Conservation (phyloP, 345 rosid genomes). For the Crucihimalaya himalaica region DNA sequence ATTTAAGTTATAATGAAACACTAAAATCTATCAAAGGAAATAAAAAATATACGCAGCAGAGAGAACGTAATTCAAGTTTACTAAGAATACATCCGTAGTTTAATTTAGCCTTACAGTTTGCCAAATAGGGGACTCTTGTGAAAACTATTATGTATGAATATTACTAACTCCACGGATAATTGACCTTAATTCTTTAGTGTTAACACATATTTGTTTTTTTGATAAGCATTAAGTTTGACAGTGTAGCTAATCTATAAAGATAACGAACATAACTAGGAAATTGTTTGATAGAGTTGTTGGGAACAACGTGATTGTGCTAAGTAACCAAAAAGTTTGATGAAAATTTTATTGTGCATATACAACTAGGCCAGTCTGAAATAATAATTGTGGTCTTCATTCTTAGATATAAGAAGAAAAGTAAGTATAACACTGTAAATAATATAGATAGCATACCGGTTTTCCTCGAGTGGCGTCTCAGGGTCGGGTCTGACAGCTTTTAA, state of each 20-base stretch:
- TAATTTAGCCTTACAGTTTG: background rate
- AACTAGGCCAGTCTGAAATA: background rate
- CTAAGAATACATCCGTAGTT: background rate
- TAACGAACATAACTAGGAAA: background rate
- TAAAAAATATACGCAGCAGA: background rate
- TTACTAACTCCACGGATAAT: background rate
- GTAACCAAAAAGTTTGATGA: background rate
- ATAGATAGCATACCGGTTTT: conserved; percentile 66
- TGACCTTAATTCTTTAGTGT: background rate
- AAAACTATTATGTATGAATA: background rate
- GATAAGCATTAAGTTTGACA: background rate
- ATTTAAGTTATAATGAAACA: conserved; percentile 10
- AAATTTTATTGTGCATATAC: background rate
- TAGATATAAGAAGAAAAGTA: conserved; percentile 5
- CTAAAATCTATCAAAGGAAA: conserved; percentile 1
- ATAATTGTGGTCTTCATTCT: background rate
- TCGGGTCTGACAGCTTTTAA: conserved; percentile 92
- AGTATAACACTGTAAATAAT: conserved; percentile 10
- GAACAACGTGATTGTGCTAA: background rate
- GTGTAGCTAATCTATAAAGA: conserved; percentile 12
- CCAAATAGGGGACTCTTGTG: background rate
- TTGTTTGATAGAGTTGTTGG: conserved; percentile 2
- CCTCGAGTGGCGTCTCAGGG: conserved; percentile 86
- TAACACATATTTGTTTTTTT: background rate
- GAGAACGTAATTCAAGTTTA: conserved; percentile 14